Evolutionary conservation across 164 flowering plant species (phyloP).

Genomic region (Stephania cephalantha): DNA sequence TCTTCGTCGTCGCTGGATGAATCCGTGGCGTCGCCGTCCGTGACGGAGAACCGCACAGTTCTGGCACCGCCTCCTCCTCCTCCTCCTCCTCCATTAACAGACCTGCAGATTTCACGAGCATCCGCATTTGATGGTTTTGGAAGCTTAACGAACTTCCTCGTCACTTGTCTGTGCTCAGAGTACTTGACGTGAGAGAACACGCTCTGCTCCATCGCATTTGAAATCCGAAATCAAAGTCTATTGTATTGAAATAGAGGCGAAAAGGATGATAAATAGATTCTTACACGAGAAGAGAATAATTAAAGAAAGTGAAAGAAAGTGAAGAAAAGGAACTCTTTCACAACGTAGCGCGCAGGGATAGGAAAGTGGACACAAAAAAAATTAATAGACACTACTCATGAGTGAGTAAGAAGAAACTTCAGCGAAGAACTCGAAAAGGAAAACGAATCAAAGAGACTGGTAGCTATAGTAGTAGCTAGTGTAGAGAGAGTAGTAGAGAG

Average conservation of each 20-base stretch:
- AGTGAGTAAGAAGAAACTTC: conserved; percentile 22
- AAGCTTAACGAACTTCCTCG: not conserved
- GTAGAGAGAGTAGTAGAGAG: too few species aligned
- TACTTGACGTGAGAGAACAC: conserved; percentile 4
- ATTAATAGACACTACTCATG: too few species aligned
- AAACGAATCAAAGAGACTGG: conserved; percentile 18
- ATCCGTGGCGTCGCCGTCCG: conserved; percentile 68
- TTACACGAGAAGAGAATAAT: not conserved
- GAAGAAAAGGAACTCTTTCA: too few species aligned
- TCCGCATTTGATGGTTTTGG: not conserved
- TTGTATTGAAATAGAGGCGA: not conserved
- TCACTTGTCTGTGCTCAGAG: not conserved
- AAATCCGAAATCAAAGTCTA: not conserved
- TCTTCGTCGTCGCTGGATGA: conserved; percentile 65
- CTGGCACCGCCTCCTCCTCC: conserved; percentile 13
- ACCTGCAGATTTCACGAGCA: too few species aligned
- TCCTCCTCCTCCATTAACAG: not conserved
- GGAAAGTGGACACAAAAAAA: too few species aligned
- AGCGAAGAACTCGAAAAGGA: conserved; percentile 17
- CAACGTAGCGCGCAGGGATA: too few species aligned
- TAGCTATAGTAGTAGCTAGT: too few species aligned
- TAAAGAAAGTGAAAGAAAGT: not conserved
- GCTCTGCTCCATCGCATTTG: conserved; percentile 4
- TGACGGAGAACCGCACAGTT: conserved; percentile 48
- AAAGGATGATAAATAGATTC: not conserved